Evolutionary conservation across 352 stramenopile species (phyloP).

Genomic region (Phytophthora fragariae): DNA sequence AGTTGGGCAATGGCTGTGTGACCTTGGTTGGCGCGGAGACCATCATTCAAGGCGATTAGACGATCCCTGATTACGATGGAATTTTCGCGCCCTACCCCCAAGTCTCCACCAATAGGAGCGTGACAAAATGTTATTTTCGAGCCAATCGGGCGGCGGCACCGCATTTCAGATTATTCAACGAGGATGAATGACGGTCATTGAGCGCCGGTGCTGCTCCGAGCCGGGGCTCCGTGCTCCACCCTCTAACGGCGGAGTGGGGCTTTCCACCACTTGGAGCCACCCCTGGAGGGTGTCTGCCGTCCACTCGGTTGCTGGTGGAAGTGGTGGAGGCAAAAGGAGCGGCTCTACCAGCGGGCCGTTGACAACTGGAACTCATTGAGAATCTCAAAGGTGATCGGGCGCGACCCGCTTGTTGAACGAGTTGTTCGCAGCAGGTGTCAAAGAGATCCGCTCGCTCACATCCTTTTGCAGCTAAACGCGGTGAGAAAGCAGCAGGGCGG

Average conservation of each 20-base stretch:
- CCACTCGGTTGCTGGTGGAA: too few relatives aligned
- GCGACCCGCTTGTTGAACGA: too few relatives aligned
- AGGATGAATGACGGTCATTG: neutral
- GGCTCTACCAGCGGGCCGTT: neutral
- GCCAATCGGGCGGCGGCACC: constrained; percentile 6
- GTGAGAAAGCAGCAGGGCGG: neutral
- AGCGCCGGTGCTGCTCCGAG: neutral
- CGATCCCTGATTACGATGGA: constrained; percentile 18
- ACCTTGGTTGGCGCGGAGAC: neutral
- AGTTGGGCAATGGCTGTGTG: constrained; percentile 11
- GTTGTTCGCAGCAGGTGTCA: neutral
- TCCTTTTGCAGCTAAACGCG: neutral
- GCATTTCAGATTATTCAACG: constrained; percentile 13
- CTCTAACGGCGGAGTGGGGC: too few relatives aligned
- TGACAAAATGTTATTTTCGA: neutral
- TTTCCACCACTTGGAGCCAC: too few relatives aligned
- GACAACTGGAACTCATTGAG: too few relatives aligned
- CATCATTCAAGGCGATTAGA: constrained; percentile 16
- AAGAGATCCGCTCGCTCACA: neutral
- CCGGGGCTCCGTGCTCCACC: neutral
- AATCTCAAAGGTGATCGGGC: neutral
- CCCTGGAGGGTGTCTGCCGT: too few relatives aligned
- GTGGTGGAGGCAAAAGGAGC: neutral
- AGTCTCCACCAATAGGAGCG: neutral
- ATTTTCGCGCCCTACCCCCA: constrained; percentile 10